Base-by-base conservation (phyloP, 768 basidiomycete species). In the Terana coerulea region DNA sequence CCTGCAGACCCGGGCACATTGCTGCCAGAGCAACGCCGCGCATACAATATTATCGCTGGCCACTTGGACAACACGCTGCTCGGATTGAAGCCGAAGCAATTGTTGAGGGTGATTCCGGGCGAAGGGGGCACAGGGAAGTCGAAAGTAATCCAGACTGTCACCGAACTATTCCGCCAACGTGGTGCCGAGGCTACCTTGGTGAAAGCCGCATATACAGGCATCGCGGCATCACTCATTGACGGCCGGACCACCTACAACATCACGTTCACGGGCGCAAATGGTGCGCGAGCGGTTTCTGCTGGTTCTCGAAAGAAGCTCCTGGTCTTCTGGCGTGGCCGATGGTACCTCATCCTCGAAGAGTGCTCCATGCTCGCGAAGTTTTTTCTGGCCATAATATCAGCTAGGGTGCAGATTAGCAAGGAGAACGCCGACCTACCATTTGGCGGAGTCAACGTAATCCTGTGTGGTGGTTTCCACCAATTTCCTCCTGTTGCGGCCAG, bases 51-150 rank as follows among this genome's bases (percentile, higher is more conserved):
- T 3, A 55, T 77, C 0, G 54, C 51, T 7, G 45, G 56, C 15
- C 71, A 72, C 28, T 19, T 74, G 0, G 25, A 49, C 3, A 17
- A 61, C 10, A 61, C 60, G 21, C 34, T 67, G 1, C 21, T 33
- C 12, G 61, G 64, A 9, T 8, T 47, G 11, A 14, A 51, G 0
- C 60, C 50, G 15, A 21, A 35, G 10, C 71, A 67, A 37, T 57
- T 78, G 1, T 54, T 62, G 0, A 75, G 77, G 74, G 28, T 69
- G 0, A 51, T 77, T 0, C 55, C 61, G 0, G 77, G 77, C 0
- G 65, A 72, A 44, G 76, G 75, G 0, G 76, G 76, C 0, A 72
- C 70, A 0, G 75, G 78, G 0, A 79, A 78, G 50, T 72, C 74
- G 0, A 61, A 57, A 1, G 45, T 75, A 0, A 75, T 78, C 10